Evolutionary conservation across 2,329 filamentous ascomycete species (phyloP), one percentile per base, ranked within the genome.

Genomic region (Diaporthe batatas): DNA sequence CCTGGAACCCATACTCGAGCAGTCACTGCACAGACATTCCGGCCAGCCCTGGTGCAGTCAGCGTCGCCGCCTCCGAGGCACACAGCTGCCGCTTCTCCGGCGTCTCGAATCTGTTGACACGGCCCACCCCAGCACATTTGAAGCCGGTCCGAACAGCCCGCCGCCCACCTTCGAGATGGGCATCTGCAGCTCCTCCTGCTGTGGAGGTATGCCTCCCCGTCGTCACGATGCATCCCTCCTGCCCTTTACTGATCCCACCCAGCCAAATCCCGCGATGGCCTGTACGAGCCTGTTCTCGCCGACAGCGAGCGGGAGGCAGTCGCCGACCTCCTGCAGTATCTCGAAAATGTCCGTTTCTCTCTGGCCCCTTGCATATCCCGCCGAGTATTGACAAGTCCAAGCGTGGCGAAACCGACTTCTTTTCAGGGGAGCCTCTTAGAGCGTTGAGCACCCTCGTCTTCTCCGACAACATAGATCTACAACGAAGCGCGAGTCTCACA

Each of bases 401-500:
- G 96, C 93, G 96, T 81, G 93, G 92, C 81, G 96, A 99, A 83
- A 98, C 95, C 79, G 96, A 99, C 83, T 99, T 99, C 90, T 99
- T 99, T 85, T 92, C 94, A 49, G 96, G 96, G 83, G 95, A 98
- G 80, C 96, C 96, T 58, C 91, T 99, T 72, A 93, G 93, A 83
- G 96, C 96, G 58, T 86, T 99, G 72, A 98, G 94, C 84, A 99
- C 96, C 16, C 90, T 99, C 34, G 96, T 99, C 72, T 99, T 98
- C 83, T 99, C 96, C 72, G 95, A 98, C 83, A 99, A 99, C 85
- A 95, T 99, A 81, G 96, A 99, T 82, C 89, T 99, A 69, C 96
- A 99, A 85, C 91, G 96, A 77, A 98, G 96, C 85, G 96, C 96
- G 69, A 98, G 96, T 82, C 90, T 99, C 83, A 99, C 96, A 2